Conservation (phyloP, 2,329 filamentous ascomycete genomes). For the Ophiostoma fasciatum region DNA sequence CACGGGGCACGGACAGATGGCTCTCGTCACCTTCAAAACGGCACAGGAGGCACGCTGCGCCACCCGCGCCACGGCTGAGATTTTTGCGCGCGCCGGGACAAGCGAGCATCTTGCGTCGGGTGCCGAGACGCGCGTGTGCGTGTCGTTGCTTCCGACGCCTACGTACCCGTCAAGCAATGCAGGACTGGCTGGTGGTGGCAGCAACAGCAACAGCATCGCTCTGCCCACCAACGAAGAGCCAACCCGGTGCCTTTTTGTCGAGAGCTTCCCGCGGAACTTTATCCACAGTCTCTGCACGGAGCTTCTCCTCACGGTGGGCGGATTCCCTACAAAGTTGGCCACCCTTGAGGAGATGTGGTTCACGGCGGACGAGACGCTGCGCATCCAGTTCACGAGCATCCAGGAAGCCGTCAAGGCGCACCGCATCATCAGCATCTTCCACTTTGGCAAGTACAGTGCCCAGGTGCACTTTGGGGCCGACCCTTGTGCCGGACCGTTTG, state of each 20-base stretch:
- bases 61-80: background rate
- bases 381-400: conserved; percentile 11
- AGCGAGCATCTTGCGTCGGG: background rate
- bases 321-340: background rate
- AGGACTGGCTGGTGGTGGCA: too few species aligned
- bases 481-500: conserved; percentile 2
- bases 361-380: conserved; percentile 1
- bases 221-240: background rate
- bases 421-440: conserved; percentile 3
- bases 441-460: conserved; percentile 7
- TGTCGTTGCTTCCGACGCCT: conserved; percentile 3
- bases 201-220: too few species aligned
- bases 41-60: conserved; percentile 3
- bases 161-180: conserved; percentile 8
- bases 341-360: conserved; percentile 11
- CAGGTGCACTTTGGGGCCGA: conserved; percentile 3
- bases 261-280: conserved; percentile 6
- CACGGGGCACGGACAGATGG: conserved; percentile 2
- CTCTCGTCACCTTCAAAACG: conserved; percentile 8
- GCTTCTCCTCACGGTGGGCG: conserved; percentile 1
- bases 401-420: conserved; percentile 6
- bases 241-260: conserved; percentile 8
- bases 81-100: background rate
- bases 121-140: background rate
- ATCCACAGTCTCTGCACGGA: conserved; percentile 8